Evolutionary conservation across 208 protist genomes (phyloP).

Genomic region (Leishmania major): DNA sequence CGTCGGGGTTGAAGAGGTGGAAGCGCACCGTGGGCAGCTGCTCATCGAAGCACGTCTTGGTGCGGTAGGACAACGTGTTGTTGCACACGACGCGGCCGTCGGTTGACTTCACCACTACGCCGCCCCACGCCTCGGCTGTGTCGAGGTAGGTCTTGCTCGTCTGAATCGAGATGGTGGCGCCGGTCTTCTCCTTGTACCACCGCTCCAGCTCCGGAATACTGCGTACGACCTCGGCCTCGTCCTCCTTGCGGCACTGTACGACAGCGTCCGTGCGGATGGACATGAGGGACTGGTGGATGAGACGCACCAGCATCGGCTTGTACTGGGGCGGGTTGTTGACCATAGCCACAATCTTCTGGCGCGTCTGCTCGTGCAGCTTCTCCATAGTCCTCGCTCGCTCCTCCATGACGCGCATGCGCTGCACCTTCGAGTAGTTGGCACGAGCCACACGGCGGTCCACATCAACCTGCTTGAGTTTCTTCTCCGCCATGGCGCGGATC

Average conservation of each 20-base stretch:
- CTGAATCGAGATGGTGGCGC: constrained; percentile 47
- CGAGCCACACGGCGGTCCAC: constrained; percentile 80
- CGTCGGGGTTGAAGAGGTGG: constrained; percentile 83
- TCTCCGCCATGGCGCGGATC: constrained; percentile 72
- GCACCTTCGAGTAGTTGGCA: constrained; percentile 86
- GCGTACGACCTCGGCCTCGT: constrained; percentile 49
- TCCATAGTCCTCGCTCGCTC: constrained; percentile 80
- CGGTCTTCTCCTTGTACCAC: constrained; percentile 72
- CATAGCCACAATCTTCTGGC: constrained; percentile 60
- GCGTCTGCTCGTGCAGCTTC: constrained; percentile 68
- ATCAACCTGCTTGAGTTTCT: constrained; percentile 86
- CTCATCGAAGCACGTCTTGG: constrained; percentile 85
- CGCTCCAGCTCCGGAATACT: constrained; percentile 57
- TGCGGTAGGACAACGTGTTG: constrained; percentile 87
- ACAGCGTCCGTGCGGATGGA: constrained; percentile 75
- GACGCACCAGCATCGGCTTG: constrained; percentile 56
- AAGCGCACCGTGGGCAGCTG: constrained; percentile 90
- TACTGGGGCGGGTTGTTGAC: constrained; percentile 63
- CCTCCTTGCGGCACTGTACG: constrained; percentile 74
- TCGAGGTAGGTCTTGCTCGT: constrained; percentile 64
- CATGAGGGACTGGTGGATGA: constrained; percentile 82
- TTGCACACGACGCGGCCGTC: constrained; percentile 90
- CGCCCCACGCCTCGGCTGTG: constrained; percentile 74
- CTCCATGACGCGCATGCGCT: constrained; percentile 86
- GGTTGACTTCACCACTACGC: constrained; percentile 67